phyloP scores from a whole-genome alignment of 768 basidiomycete species.

The Mycena kentingensis region DNA sequence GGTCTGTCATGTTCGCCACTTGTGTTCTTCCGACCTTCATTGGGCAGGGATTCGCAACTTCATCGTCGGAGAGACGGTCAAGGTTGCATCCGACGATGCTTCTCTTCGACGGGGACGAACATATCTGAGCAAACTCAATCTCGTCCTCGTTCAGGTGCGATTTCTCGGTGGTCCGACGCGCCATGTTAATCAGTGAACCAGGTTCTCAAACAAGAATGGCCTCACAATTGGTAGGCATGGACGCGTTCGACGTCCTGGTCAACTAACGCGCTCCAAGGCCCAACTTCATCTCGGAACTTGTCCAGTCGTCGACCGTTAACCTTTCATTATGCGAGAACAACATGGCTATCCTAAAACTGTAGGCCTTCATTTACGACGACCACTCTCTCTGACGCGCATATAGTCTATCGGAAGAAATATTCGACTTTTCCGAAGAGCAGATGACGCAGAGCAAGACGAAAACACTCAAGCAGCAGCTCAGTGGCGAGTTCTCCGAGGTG shows the following conservation, averaged over 20 bases:
- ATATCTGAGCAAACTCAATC: constrained; percentile 93
- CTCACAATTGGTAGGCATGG: constrained; percentile 94
- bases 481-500: constrained; percentile 93
- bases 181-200: constrained; percentile 34
- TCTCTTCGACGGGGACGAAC: constrained; percentile 89
- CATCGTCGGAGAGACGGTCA: constrained; percentile 89
- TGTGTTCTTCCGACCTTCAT: background rate
- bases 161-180: constrained; percentile 13
- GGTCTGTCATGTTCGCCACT: background rate
- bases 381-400: background rate
- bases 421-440: constrained; percentile 97
- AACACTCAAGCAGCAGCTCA: constrained; percentile 96
- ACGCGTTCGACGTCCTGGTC: too few relatives aligned
- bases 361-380: background rate
- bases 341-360: constrained; percentile 94
- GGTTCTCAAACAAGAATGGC: constrained; percentile 99
- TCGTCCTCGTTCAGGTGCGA: constrained; percentile 89
- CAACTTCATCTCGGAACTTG: constrained; percentile 93
- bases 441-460: constrained; percentile 98
- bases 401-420: constrained; percentile 92
- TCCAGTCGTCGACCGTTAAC: constrained; percentile 95
- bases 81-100: constrained; percentile 88
- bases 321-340: constrained; percentile 98
- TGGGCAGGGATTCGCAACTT: constrained; percentile 90
- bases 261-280: too few relatives aligned